Conservation (phyloP, 164 flowering plant species). For the Vitis cinerea region DNA sequence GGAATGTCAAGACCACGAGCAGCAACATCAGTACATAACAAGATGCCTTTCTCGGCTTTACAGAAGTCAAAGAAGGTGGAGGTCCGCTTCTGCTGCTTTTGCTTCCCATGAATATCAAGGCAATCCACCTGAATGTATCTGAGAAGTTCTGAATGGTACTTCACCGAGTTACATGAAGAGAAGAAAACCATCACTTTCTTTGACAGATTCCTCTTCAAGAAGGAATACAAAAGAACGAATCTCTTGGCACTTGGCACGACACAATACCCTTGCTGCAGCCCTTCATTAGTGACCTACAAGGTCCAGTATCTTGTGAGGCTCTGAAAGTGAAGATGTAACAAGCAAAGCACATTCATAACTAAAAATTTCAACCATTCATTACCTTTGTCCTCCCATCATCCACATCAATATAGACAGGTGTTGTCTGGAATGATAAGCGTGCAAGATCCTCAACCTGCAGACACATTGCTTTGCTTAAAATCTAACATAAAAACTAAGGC, state of each 20-base stretch:
- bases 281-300: conserved; percentile 85
- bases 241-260: conserved; percentile 76
- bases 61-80: conserved; percentile 82
- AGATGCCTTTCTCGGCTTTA: conserved; percentile 82
- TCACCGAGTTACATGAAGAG: conserved; percentile 93
- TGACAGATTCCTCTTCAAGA: conserved; percentile 73
- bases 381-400: conserved; percentile 92
- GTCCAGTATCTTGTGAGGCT: not conserved
- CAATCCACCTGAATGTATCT: conserved; percentile 69
- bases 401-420: conserved; percentile 83
- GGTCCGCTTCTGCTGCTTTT: conserved; percentile 83
- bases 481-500: not conserved
- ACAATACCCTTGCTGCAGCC: conserved; percentile 85
- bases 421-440: conserved; percentile 70
- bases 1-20: conserved; percentile 97
- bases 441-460: conserved; percentile 94
- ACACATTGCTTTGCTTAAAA: not conserved
- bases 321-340: not conserved
- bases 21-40: conserved; percentile 96
- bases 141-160: conserved; percentile 86
- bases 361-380: not conserved
- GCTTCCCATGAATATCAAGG: conserved; percentile 87
- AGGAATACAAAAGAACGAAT: conserved; percentile 75
- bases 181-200: conserved; percentile 99
- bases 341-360: not conserved